phyloP scores from a whole-genome alignment of 441 rosid genomes.

The Omphalea diandra region DNA sequence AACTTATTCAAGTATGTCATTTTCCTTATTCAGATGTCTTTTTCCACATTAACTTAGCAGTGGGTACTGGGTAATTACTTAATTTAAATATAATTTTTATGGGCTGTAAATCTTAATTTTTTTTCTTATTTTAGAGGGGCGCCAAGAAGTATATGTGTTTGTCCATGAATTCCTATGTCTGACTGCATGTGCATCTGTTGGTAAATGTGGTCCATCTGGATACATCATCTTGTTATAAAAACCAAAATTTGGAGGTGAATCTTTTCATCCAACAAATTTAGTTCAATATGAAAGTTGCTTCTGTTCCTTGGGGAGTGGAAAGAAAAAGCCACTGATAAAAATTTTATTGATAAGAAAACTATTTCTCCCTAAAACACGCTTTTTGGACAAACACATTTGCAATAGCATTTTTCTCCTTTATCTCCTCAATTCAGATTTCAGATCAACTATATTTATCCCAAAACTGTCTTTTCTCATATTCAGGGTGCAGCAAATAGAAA shows the following conservation, averaged over 20 bases:
- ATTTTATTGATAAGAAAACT: background rate
- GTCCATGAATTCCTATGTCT: background rate
- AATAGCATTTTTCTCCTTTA: background rate
- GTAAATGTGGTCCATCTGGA: background rate
- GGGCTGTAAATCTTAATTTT: background rate
- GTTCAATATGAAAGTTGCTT: background rate
- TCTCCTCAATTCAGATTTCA: background rate
- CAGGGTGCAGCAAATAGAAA: slow-evolving; percentile 98
- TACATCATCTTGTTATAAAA: background rate
- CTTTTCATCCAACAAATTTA: background rate
- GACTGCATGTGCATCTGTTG: background rate
- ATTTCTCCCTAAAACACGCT: background rate
- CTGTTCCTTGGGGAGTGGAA: no score
- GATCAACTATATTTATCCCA: background rate
- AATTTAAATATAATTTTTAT: background rate
- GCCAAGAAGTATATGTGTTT: background rate
- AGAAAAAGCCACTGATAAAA: background rate
- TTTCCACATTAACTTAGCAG: background rate
- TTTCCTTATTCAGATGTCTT: slow-evolving; percentile 8
- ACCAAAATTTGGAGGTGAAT: background rate
- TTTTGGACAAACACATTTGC: background rate
- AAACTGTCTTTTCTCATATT: background rate
- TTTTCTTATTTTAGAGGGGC: background rate
- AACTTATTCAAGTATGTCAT: slow-evolving; percentile 64
- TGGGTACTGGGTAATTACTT: slow-evolving; percentile 3